Evolutionary conservation across 805 yeast genomes (phyloP).

Genomic region (Millerago galiae): DNA sequence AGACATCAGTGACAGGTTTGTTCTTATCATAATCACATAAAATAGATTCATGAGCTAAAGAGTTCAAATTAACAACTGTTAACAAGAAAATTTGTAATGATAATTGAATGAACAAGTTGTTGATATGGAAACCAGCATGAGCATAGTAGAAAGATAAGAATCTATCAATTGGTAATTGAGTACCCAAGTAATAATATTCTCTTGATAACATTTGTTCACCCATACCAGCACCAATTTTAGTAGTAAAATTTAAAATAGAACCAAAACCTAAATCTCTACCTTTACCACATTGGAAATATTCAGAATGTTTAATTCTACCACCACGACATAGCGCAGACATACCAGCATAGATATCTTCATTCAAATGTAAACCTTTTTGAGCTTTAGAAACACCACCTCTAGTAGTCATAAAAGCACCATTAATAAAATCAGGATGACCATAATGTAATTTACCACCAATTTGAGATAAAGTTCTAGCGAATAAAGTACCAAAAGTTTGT

Average conservation of each 20-base stretch:
- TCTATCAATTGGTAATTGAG: slow-evolving; percentile 74
- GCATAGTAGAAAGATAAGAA: slow-evolving; percentile 81
- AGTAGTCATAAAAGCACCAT: slow-evolving; percentile 70
- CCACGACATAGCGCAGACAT: slow-evolving; percentile 80
- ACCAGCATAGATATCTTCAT: slow-evolving; percentile 87
- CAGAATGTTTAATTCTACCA: slow-evolving; percentile 84
- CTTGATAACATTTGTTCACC: slow-evolving; percentile 85
- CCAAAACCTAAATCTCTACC: slow-evolving; percentile 88
- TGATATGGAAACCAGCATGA: slow-evolving; percentile 82
- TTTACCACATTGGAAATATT: slow-evolving; percentile 84
- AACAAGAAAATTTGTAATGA: slow-evolving; percentile 69
- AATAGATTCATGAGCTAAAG: slow-evolving; percentile 68
- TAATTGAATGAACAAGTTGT: slow-evolving; percentile 70
- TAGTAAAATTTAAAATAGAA: slow-evolving; percentile 77
- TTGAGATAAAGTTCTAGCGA: slow-evolving; percentile 77
- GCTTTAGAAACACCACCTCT: slow-evolving; percentile 88
- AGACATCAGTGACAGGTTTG: slow-evolving; percentile 60
- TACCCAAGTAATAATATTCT: slow-evolving; percentile 76
- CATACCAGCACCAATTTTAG: slow-evolving; percentile 91
- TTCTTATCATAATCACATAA: slow-evolving; percentile 61
- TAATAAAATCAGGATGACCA: slow-evolving; percentile 85
- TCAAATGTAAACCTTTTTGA: slow-evolving; percentile 78
- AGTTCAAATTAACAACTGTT: slow-evolving; percentile 61
- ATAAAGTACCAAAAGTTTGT: slow-evolving; percentile 82
- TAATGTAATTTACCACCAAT: slow-evolving; percentile 83